These are phyloP conservation scores for Microbotryum lychnidis-dioicae DNA, from an alignment of 1,284 basidiomycete genomes.

Conservation along the genomic window DNA sequence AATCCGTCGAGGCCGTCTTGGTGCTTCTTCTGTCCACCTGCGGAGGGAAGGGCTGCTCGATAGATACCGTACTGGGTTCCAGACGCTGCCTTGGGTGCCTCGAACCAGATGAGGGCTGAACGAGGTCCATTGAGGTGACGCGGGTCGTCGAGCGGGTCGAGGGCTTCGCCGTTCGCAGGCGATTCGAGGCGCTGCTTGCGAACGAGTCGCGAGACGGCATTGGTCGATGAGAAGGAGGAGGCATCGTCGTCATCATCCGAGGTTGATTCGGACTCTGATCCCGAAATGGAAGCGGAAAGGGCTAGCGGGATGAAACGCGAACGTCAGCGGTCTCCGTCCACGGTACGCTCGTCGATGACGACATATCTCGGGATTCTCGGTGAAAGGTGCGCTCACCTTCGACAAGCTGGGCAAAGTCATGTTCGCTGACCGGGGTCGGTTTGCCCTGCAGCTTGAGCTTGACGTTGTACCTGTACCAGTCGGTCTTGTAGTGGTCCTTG, in stretches of 20 bases:
- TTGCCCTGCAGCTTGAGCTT: conserved; percentile 60
- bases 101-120: conserved; percentile 81
- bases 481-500: conserved; percentile 78
- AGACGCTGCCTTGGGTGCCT: conserved; percentile 53
- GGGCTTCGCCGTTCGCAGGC: conserved; percentile 34
- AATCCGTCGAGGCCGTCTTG: conserved; percentile 39
- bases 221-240: conserved; percentile 42
- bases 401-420: conserved; percentile 64
- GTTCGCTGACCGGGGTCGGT: conserved; percentile 54
- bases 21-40: conserved; percentile 41
- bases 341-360: neutral
- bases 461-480: conserved; percentile 98
- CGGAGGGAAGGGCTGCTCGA: conserved; percentile 58
- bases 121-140: conserved; percentile 48
- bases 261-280: conserved; percentile 62
- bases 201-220: conserved; percentile 53
- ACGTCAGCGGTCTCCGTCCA: neutral
- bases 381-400: conserved; percentile 53
- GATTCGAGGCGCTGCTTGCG: conserved; percentile 49
- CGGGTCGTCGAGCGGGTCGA: conserved; percentile 38
- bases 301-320: conserved; percentile 44
- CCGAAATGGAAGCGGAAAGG: conserved; percentile 79
- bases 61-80: conserved; percentile 85
- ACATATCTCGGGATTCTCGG: no score
- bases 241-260: conserved; percentile 46